These are phyloP conservation scores for Suhomyces faveliae DNA, from an alignment of 805 yeast species.

Conservation along the genomic window DNA sequence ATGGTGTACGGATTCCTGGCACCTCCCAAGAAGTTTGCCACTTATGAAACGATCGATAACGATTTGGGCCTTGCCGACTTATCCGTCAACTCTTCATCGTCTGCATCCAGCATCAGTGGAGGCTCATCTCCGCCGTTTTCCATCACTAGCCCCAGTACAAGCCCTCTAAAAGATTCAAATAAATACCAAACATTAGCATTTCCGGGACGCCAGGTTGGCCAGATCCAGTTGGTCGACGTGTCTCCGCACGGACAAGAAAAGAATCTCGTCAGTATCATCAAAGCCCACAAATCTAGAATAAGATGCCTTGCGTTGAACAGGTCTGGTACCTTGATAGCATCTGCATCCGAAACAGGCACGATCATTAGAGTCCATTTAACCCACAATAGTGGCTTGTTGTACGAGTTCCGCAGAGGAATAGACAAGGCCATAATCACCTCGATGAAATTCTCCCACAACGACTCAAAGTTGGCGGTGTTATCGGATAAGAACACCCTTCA, in stretches of 20 bases:
- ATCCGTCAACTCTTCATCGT: slow-evolving; percentile 27
- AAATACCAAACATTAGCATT: slow-evolving; percentile 62
- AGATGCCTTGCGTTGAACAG: slow-evolving; percentile 62
- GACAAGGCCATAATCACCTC: slow-evolving; percentile 82
- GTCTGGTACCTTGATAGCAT: slow-evolving; percentile 68
- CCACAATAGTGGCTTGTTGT: slow-evolving; percentile 63
- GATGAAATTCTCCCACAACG: slow-evolving; percentile 79
- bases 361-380: slow-evolving; percentile 73
- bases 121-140: slow-evolving; percentile 9
- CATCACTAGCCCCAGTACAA: slow-evolving; percentile 6
- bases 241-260: slow-evolving; percentile 63
- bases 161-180: slow-evolving; percentile 13
- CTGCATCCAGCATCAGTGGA: background rate
- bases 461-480: slow-evolving; percentile 73
- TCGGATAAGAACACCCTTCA: slow-evolving; percentile 91
- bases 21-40: slow-evolving; percentile 65
- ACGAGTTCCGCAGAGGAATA: slow-evolving; percentile 85
- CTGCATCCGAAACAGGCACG: slow-evolving; percentile 83
- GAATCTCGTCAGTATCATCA: slow-evolving; percentile 63
- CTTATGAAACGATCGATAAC: slow-evolving; percentile 65
- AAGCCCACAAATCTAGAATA: slow-evolving; percentile 72
- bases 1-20: slow-evolving; percentile 78
- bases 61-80: slow-evolving; percentile 63
- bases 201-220: slow-evolving; percentile 76
- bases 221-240: slow-evolving; percentile 75